A percentile compares a stretch with the other conserved stretches of the same genome.
Conservation (phyloP, 805 yeast genomes). For the Ogataea chonburiensis region DNA sequence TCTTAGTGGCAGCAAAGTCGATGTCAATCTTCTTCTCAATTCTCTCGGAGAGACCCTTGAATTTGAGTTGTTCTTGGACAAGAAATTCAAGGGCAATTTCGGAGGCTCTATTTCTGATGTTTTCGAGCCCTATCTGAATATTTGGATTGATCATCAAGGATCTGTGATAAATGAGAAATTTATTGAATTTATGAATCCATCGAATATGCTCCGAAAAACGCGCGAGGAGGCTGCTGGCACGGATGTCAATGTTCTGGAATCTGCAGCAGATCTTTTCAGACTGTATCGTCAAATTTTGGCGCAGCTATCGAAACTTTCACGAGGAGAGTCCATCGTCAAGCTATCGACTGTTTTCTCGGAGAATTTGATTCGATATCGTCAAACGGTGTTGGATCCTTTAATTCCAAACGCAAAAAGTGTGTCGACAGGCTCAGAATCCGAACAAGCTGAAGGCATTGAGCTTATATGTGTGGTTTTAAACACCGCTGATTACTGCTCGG, state of each 20-base stretch:
- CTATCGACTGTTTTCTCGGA: conserved; percentile 60
- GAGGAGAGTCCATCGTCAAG: conserved; percentile 48
- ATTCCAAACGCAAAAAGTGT: conserved; percentile 40
- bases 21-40: conserved; percentile 64
- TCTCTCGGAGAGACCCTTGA: conserved; percentile 77
- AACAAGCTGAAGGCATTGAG: conserved; percentile 58
- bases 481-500: conserved; percentile 86
- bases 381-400: conserved; percentile 47
- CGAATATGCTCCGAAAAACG: conserved; percentile 46
- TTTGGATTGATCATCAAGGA: conserved; percentile 90
- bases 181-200: conserved; percentile 58
- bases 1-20: conserved; percentile 35
- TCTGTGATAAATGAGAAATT: conserved; percentile 58
- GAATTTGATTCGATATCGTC: conserved; percentile 61
- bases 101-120: conserved; percentile 53
- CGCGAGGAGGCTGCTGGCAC: conserved; percentile 31
- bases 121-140: conserved; percentile 79
- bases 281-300: conserved; percentile 68
- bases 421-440: conserved; percentile 32
- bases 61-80: conserved; percentile 73
- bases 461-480: conserved; percentile 72
- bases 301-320: conserved; percentile 64
- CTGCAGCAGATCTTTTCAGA: conserved; percentile 85
- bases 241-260: conserved; percentile 64
- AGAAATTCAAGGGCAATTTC: conserved; percentile 52